These are phyloP conservation scores for Nicotiana knightiana DNA, from an alignment of 257 asterid genomes.

Conservation along the genomic window DNA sequence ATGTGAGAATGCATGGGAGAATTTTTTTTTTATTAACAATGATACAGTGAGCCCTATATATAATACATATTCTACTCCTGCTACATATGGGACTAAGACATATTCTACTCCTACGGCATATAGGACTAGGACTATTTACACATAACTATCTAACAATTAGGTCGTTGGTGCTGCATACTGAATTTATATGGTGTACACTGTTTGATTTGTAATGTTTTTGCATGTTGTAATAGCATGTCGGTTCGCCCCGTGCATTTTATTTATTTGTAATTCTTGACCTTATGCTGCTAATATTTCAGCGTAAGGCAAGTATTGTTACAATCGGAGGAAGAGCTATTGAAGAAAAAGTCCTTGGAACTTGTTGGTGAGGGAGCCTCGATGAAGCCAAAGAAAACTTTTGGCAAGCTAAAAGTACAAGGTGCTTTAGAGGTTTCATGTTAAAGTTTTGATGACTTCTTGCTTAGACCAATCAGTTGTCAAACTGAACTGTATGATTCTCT, in stretches of 20 bases:
- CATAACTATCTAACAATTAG: neutral
- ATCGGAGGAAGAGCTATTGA: constrained; percentile 81
- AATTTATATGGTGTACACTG: neutral
- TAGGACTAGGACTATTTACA: no score
- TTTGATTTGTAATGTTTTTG: neutral
- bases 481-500: constrained; percentile 4
- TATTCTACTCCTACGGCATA: no score
- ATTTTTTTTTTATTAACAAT: no score
- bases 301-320: constrained; percentile 67
- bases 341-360: constrained; percentile 55
- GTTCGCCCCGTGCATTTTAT: neutral
- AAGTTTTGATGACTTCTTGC: neutral
- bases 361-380: constrained; percentile 73
- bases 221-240: neutral
- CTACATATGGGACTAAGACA: no score
- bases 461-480: neutral
- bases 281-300: constrained; percentile 25
- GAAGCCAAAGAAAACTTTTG: constrained; percentile 72
- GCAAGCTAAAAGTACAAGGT: constrained; percentile 94
- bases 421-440: neutral
- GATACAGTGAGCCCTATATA: no score
- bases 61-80: no score
- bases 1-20: no score
- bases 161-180: neutral
- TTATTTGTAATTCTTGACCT: neutral